These are phyloP conservation scores for Celoporthe dispersa DNA, from an alignment of 2,329 filamentous ascomycete genomes.

Conservation along the genomic window DNA sequence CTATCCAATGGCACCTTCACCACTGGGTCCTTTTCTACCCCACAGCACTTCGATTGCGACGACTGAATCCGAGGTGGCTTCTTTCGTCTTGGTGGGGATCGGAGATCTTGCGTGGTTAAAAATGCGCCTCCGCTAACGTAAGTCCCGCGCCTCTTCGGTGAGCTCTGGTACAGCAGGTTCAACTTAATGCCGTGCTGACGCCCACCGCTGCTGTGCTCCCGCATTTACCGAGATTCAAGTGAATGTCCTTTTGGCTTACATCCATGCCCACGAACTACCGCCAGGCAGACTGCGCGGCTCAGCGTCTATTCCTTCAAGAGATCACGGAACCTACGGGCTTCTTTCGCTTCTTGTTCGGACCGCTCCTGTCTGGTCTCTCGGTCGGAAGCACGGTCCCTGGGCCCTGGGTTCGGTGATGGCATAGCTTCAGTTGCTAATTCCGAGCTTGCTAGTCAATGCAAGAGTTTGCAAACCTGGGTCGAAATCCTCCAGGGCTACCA, in stretches of 20 bases:
- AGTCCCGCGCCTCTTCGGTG: neutral
- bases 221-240: neutral
- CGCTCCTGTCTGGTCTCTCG: neutral
- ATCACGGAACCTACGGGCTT: neutral
- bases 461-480: neutral
- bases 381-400: neutral
- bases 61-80: neutral
- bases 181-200: slow-evolving; percentile 1
- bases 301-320: neutral
- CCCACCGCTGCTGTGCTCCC: neutral
- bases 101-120: neutral
- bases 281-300: neutral
- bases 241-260: neutral
- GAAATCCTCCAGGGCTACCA: neutral
- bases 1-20: neutral
- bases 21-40: neutral
- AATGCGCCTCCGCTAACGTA: neutral
- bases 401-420: neutral
- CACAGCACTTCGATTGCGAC: neutral
- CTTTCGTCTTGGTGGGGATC: neutral
- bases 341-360: neutral
- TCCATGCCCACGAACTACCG: neutral
- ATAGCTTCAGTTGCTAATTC: neutral
- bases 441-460: neutral
- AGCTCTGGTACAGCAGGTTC: neutral